phyloP scores from a whole-genome alignment of 768 basidiomycete species.

The Crassisporium funariophilum region DNA sequence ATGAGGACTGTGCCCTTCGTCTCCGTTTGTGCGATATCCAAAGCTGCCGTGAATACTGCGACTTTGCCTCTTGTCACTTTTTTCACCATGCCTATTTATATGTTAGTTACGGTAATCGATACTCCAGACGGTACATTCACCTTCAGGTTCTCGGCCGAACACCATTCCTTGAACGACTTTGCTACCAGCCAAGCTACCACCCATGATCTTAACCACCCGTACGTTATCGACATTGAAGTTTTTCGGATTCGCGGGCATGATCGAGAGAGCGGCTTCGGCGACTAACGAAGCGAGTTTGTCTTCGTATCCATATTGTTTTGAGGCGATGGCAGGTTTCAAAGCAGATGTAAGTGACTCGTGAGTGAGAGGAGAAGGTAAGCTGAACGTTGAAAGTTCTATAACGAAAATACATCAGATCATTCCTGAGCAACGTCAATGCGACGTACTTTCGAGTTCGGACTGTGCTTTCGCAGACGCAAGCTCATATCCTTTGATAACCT shows the following conservation, averaged over 20 bases:
- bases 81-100: constrained; percentile 82
- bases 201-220: constrained; percentile 98
- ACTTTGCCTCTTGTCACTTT: constrained; percentile 88
- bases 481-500: constrained; percentile 94
- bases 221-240: constrained; percentile 99
- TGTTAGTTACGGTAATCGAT: too few species aligned
- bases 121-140: constrained; percentile 40
- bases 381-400: constrained; percentile 69
- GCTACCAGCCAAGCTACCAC: constrained; percentile 82
- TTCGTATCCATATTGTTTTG: constrained; percentile 97
- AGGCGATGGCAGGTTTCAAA: constrained; percentile 89
- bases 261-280: constrained; percentile 87
- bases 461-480: constrained; percentile 83
- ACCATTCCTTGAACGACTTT: constrained; percentile 97
- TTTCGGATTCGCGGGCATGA: constrained; percentile 87
- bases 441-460: constrained; percentile 88
- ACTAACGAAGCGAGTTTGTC: constrained; percentile 80
- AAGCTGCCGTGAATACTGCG: constrained; percentile 89
- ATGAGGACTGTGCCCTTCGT: constrained; percentile 98
- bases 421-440: too few species aligned
- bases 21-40: constrained; percentile 96
- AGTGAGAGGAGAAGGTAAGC: constrained; percentile 72
- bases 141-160: constrained; percentile 94
- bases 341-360: constrained; percentile 70
- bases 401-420: constrained; percentile 13